These are phyloP conservation scores for Acanthamoeba lenticulata DNA, from an alignment of 208 protist genomes.

Conservation along the genomic window DNA sequence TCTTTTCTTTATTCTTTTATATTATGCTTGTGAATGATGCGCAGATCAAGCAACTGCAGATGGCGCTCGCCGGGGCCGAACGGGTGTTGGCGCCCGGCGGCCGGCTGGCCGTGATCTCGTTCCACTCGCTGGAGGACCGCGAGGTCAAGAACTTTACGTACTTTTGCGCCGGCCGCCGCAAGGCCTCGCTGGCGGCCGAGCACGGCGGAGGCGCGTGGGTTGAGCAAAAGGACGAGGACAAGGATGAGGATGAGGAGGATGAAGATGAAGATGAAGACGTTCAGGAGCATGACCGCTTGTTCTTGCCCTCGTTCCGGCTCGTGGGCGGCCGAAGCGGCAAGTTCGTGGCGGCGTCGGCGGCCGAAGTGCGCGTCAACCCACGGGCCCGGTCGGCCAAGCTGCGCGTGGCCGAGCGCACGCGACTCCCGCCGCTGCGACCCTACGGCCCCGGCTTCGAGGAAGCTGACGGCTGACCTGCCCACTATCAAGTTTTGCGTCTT, in stretches of 20 bases:
- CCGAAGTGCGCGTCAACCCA: conserved; percentile 30
- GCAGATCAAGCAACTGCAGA: conserved; percentile 33
- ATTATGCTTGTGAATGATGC: not conserved
- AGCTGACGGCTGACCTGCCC: not conserved
- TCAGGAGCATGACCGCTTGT: not conserved
- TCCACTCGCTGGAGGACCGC: conserved; percentile 68
- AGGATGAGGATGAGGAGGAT: not conserved
- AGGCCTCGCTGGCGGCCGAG: not conserved
- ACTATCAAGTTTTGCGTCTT: not conserved
- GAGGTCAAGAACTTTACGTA: conserved; percentile 63
- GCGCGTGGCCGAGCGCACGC: conserved; percentile 48
- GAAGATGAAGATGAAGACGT: not conserved
- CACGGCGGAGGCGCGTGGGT: not conserved
- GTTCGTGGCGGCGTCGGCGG: not conserved
- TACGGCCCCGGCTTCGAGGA: not conserved
- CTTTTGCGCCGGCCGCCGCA: not conserved
- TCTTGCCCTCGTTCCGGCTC: conserved; percentile 34
- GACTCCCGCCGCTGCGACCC: not conserved
- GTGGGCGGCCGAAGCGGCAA: not conserved
- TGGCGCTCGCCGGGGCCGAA: not conserved
- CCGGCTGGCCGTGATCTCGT: conserved; percentile 55
- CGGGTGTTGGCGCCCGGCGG: conserved; percentile 10
- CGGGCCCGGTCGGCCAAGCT: conserved; percentile 64
- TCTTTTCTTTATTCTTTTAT: not conserved
- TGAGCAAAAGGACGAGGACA: not conserved